Percentiles rank a stretch among this genome's conserved stretches.
phyloP scores from a whole-genome alignment of 805 yeast genomes.

The Helenozyma rhizophorensis region DNA sequence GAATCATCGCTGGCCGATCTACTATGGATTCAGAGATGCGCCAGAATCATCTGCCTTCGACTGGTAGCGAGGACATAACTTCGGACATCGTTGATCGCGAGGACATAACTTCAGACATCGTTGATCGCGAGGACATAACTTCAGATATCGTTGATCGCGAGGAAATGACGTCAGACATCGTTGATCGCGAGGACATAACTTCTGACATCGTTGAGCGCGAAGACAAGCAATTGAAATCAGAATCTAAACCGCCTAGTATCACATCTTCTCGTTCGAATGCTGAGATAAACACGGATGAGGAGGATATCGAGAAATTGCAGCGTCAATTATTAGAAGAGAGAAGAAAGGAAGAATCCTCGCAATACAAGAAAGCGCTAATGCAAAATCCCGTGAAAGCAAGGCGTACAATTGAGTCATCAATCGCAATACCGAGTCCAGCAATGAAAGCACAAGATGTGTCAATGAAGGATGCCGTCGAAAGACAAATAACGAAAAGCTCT shows the following conservation, averaged over 20 bases:
- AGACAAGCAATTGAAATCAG: neutral
- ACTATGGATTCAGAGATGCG: too few relatives aligned
- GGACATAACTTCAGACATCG: constrained; percentile 2
- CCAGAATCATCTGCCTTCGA: too few relatives aligned
- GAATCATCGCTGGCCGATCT: constrained; percentile 7
- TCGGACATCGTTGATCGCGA: neutral
- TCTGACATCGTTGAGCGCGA: neutral
- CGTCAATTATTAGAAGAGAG: neutral
- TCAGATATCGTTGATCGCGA: neutral
- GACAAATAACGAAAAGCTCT: too few relatives aligned
- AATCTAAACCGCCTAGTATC: neutral
- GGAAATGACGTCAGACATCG: constrained; percentile 2
- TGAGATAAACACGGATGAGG: neutral
- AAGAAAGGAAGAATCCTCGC: constrained; percentile 4
- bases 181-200: constrained; percentile 1
- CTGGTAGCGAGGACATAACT: neutral
- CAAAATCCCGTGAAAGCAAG: too few relatives aligned
- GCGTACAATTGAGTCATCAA: too few relatives aligned
- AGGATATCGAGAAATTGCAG: constrained; percentile 1
- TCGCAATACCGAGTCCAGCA: too few relatives aligned
- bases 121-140: constrained; percentile 1
- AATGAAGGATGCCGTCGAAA: too few relatives aligned
- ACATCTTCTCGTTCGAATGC: neutral
- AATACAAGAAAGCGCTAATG: constrained; percentile 11
- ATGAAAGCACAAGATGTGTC: too few relatives aligned